Percentiles rank a stretch among this genome's conserved stretches.
Conservation (phyloP, 495 filamentous ascomycete genomes). For the Trichocladium uniseriatum region DNA sequence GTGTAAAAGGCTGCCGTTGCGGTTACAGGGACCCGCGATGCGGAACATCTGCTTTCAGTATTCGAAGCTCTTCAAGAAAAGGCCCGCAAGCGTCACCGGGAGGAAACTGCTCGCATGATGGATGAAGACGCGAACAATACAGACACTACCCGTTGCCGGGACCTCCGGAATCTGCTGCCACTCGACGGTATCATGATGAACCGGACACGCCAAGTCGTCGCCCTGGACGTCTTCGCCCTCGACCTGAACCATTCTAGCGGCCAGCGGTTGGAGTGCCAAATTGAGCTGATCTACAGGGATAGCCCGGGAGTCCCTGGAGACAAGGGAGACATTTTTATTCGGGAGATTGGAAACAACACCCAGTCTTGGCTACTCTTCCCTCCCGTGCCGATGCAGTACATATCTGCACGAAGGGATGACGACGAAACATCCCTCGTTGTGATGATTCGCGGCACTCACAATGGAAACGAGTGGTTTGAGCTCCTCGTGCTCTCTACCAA, state of each 20-base stretch:
- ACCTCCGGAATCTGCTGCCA: slow-evolving; percentile 64
- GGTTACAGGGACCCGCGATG: slow-evolving; percentile 22
- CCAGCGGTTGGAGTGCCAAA: slow-evolving; percentile 74
- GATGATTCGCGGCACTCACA: slow-evolving; percentile 66
- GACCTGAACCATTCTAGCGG: slow-evolving; percentile 82
- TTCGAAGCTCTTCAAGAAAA: slow-evolving; percentile 68
- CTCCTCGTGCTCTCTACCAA: slow-evolving; percentile 60
- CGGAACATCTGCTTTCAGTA: slow-evolving; percentile 22
- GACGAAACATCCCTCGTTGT: slow-evolving; percentile 59
- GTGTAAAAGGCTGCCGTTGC: slow-evolving; percentile 36
- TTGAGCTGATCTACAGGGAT: slow-evolving; percentile 83
- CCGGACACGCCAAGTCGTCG: slow-evolving; percentile 62
- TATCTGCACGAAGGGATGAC: slow-evolving; percentile 77
- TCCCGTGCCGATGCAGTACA: slow-evolving; percentile 54
- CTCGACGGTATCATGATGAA: slow-evolving; percentile 63
- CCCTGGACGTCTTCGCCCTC: slow-evolving; percentile 81
- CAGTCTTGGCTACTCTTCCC: slow-evolving; percentile 84
- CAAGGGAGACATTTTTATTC: slow-evolving; percentile 77
- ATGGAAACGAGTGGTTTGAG: slow-evolving; percentile 68
- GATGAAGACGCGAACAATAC: slow-evolving; percentile 83
- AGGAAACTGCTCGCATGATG: slow-evolving; percentile 79
- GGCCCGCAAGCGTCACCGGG: slow-evolving; percentile 67
- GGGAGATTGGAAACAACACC: slow-evolving; percentile 65
- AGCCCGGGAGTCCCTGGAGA: slow-evolving; percentile 45
- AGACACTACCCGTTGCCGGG: slow-evolving; percentile 67